These are phyloP conservation scores for Leucosporidium creatinivorum DNA, from an alignment of 768 basidiomycete species.

Conservation along the genomic window DNA sequence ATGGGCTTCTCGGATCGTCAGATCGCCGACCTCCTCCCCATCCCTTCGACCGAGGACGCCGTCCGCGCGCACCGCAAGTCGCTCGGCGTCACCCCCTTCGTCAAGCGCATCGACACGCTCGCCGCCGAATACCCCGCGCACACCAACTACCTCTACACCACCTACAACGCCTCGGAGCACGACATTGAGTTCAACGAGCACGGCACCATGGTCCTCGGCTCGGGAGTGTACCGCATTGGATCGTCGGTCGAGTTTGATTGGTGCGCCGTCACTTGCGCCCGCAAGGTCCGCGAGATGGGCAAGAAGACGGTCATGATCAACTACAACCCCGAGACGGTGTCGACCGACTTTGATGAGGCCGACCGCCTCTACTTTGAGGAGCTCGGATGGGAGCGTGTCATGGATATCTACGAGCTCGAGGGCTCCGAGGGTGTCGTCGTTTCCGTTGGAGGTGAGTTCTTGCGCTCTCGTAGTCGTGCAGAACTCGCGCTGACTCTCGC, in stretches of 20 bases:
- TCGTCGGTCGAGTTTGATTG: constrained; percentile 99
- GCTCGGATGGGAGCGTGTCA: constrained; percentile 92
- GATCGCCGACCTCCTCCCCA: constrained; percentile 70
- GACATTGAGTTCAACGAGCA: constrained; percentile 93
- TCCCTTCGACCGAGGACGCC: constrained; percentile 58
- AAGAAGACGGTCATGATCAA: constrained; percentile 98
- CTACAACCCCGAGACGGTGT: constrained; percentile 99
- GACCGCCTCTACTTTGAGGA: constrained; percentile 98
- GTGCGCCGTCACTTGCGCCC: constrained; percentile 98
- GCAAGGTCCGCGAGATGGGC: constrained; percentile 84
- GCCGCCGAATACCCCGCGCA: constrained; percentile 98
- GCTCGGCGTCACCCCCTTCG: constrained; percentile 84
- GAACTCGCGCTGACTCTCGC: not conserved
- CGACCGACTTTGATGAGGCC: constrained; percentile 99
- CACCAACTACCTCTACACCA: constrained; percentile 99
- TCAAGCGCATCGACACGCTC: constrained; percentile 98
- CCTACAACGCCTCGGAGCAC: constrained; percentile 93
- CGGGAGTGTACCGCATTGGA: constrained; percentile 96
- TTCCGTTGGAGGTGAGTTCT: constrained; percentile 76
- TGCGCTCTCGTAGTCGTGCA: not conserved
- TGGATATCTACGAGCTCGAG: constrained; percentile 99
- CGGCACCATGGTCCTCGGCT: constrained; percentile 98
- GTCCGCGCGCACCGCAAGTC: constrained; percentile 82
- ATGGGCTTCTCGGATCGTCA: constrained; percentile 94
- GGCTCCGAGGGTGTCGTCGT: constrained; percentile 87